Percentiles rank a stretch among this genome's conserved stretches.
phyloP scores from a whole-genome alignment of 2,329 filamentous ascomycete genomes.

The Monosporascus sp. region DNA sequence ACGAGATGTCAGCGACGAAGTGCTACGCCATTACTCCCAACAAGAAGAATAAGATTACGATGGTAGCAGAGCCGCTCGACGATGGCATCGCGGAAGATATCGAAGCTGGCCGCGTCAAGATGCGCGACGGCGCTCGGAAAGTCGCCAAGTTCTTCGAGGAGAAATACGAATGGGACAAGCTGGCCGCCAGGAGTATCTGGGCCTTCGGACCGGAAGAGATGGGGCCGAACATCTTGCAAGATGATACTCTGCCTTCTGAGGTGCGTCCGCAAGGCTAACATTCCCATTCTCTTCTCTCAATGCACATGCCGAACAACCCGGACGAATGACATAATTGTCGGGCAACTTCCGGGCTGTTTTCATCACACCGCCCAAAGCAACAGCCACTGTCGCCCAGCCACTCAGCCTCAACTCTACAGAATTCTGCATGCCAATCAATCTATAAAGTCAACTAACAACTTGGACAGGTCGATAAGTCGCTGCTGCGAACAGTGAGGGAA shows the following conservation, averaged over 20 bases:
- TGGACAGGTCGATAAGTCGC: slow-evolving; percentile 78
- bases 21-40: slow-evolving; percentile 97
- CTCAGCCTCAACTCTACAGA: slow-evolving; percentile 19
- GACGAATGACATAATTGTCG: no score
- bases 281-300: no score
- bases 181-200: slow-evolving; percentile 94
- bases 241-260: slow-evolving; percentile 91
- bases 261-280: slow-evolving; percentile 35
- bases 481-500: slow-evolving; percentile 81
- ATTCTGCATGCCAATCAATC: slow-evolving; percentile 7
- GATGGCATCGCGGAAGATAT: slow-evolving; percentile 94
- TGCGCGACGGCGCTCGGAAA: slow-evolving; percentile 86
- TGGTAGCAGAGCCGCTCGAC: slow-evolving; percentile 94
- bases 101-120: slow-evolving; percentile 81
- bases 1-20: slow-evolving; percentile 94
- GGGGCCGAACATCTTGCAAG: slow-evolving; percentile 91
- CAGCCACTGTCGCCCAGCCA: slow-evolving; percentile 10
- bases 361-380: slow-evolving; percentile 16
- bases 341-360: slow-evolving; percentile 10
- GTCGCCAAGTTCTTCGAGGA: slow-evolving; percentile 97
- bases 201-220: slow-evolving; percentile 95
- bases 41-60: slow-evolving; percentile 99
- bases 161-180: slow-evolving; percentile 92
- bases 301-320: no score
- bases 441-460: slow-evolving; percentile 24